Evolutionary conservation across 1,284 basidiomycete species (phyloP), one percentile per base, ranked within the genome.

Genomic region (Inonotus obliquus): DNA sequence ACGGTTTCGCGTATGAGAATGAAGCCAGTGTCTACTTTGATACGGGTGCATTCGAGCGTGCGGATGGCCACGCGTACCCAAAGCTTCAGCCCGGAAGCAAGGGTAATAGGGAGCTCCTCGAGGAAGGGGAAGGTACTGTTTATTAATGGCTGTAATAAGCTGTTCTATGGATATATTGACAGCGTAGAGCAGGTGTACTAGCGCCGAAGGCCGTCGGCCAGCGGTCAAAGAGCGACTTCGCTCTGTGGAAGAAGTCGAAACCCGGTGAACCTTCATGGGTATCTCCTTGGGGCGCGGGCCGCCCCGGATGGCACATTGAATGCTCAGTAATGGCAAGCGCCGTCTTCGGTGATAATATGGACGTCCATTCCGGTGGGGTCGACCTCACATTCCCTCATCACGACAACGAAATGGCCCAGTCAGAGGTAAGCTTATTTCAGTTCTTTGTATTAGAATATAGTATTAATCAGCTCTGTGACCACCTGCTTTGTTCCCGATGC

Each of bases 291-390:
- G 97, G 97, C 29, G 79, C 81, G 41, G 97, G 97, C n/a, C 84
- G 97, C 60, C 97, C 97, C 1, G 97, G 97, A 10, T 99, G 97
- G 97, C 97, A 99, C 73, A 99, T 99, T 63, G 97, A 99, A 74
- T 99, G 97, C 78, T 96, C 94, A 10, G 97, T 98, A 51, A 99
- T 99, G 97, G 96, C 96, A 14, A 92, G 87, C 62, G 95, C 90
- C 41, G 82, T 99, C 54, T 81, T 99, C 52, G 97, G 97, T 7
- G 83, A 91, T 61, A 89, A 87, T 62, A 95, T 99, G 86, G 97
- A 99, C 75, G 96, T 99, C 66, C 97, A 99, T 73, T 97, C 94
- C 5, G 97, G 97, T 53, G 97, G 97, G 13, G 87, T 95, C 54
- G 97, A 99, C 75, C 81, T 99, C 63, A 92, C 94, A 55, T 99